These are phyloP conservation scores for Discostella stelligera DNA, from an alignment of 352 stramenopile species.

Conservation along the genomic window DNA sequence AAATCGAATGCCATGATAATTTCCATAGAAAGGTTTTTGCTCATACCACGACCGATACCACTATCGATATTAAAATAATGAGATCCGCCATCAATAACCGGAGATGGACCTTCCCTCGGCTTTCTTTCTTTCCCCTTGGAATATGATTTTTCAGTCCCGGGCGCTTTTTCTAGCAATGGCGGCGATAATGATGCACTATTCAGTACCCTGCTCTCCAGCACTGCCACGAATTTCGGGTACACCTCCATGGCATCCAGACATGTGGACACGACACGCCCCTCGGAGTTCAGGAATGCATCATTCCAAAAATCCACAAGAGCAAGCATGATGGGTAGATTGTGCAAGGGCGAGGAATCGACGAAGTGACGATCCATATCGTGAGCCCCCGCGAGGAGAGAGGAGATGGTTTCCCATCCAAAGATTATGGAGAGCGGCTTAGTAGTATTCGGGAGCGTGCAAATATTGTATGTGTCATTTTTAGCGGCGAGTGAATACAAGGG, in stretches of 20 bases:
- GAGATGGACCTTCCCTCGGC: conserved; percentile 18
- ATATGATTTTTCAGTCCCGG: neutral
- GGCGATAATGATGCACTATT: conserved; percentile 7
- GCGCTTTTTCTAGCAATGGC: neutral
- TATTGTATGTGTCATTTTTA: too few relatives aligned
- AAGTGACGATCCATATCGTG: conserved; percentile 81
- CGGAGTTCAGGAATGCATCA: conserved; percentile 52
- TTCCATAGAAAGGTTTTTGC: conserved; percentile 36
- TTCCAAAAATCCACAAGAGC: conserved; percentile 78
- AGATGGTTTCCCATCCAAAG: conserved; percentile 70
- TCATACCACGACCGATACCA: conserved; percentile 7
- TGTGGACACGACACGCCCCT: conserved; percentile 23
- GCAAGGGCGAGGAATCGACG: conserved; percentile 72
- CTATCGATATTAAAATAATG: conserved; percentile 23
- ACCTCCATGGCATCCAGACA: conserved; percentile 53
- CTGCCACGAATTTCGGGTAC: conserved; percentile 65
- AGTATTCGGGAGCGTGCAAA: neutral
- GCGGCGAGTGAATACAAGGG: neutral
- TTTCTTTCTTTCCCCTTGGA: neutral
- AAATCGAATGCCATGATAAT: conserved; percentile 61
- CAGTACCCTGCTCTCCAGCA: conserved; percentile 65
- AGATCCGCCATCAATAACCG: conserved; percentile 62
- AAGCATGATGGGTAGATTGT: conserved; percentile 75
- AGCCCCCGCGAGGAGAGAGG: conserved; percentile 58
- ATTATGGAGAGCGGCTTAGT: conserved; percentile 59